Percentiles rank a stretch among this genome's conserved stretches.
Evolutionary conservation across 73 alveolate genomes (phyloP).

Genomic region (Tetrahymena elliotti): DNA sequence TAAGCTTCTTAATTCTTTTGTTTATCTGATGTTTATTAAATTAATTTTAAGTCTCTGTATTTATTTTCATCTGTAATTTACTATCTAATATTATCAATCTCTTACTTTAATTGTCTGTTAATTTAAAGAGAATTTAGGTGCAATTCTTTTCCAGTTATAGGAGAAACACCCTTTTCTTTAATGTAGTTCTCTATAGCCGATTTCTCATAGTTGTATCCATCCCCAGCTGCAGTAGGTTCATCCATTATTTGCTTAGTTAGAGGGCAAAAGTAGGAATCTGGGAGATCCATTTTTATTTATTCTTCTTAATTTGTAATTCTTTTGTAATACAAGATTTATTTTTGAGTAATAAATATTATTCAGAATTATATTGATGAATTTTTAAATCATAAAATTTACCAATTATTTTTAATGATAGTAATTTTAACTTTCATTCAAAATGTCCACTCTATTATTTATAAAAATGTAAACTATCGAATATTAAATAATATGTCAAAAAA

Average conservation of each 20-base stretch:
- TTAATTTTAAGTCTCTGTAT: background rate
- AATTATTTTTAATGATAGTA: too few relatives aligned
- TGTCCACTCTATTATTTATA: too few relatives aligned
- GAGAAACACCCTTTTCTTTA: background rate
- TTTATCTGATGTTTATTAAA: background rate
- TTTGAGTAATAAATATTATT: too few relatives aligned
- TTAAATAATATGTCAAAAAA: background rate
- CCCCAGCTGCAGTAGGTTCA: background rate
- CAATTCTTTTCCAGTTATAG: background rate
- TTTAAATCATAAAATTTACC: too few relatives aligned
- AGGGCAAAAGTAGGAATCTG: background rate
- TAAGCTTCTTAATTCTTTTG: background rate
- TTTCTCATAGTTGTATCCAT: slow-evolving; percentile 1
- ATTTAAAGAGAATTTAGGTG: background rate
- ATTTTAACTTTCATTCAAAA: too few relatives aligned
- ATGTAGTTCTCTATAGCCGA: background rate
- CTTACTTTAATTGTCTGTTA: background rate
- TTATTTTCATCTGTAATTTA: background rate
- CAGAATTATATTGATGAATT: too few relatives aligned
- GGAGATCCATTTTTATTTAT: background rate
- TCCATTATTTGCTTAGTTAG: background rate
- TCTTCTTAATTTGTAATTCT: background rate
- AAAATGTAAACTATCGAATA: too few relatives aligned
- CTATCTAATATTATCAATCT: background rate
- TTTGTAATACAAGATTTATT: too few relatives aligned